Evolutionary conservation across 306 rosid genomes (phyloP), one percentile per base, ranked within the genome.

Genomic region (Corylus avellana): DNA sequence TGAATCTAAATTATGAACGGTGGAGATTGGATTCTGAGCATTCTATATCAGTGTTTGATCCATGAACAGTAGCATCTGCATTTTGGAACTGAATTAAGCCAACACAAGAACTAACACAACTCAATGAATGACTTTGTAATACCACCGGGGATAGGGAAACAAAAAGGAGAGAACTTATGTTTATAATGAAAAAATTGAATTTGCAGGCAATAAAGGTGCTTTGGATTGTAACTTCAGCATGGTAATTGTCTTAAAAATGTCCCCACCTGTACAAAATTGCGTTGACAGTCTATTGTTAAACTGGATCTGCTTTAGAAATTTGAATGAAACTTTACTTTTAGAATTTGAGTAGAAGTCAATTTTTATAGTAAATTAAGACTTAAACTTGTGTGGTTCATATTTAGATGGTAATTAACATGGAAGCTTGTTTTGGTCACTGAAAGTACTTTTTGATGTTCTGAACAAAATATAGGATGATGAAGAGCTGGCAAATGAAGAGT

Each of bases 391-490:
- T 16, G 48, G 13, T 68, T 4, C 51, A 39, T 32, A 32, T 32
- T 42, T 68, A 68, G n/a, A 68, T 68, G 4, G 27, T 7, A 42
- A 39, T 68, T 39, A 42, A 42, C 47, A 35, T 35, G 78, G 63
- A 79, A 63, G 8, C 49, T 3, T 68, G 12, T 18, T 18, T 17
- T 62, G 78, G 67, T 62, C 64, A 66, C 59, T 57, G 39, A 57
- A 83, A n/a, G 70, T 73, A 37, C 66, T 74, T 46, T 75, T 70
- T 78, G 78, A 63, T 72, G 8, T 63, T 70, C 80, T 10, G 46
- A 51, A 82, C 72, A 44, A 76, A 75, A 68, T 54, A 49, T 50
- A 90, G 97, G 92, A 82, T 77, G 85, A 87, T 11, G 91, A 84
- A 68, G 90, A 87, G 74, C 83, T 81, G 49, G 74, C 54, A 72